Conservation (phyloP, 139 green algal species). For the Picochlorum sp. region DNA sequence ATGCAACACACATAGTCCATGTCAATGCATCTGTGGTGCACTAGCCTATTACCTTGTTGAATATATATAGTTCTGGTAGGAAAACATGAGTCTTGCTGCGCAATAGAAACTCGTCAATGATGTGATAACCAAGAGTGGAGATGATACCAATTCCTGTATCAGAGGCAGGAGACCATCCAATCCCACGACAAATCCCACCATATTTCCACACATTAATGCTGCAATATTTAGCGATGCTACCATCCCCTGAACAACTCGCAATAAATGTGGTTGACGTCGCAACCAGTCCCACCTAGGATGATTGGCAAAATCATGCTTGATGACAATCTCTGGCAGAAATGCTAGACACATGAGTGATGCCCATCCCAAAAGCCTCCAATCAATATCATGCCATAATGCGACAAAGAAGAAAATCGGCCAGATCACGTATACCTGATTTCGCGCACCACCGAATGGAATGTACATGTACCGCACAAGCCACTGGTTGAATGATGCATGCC, state of each 20-base stretch:
- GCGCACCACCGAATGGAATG: conserved; percentile 73
- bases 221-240: conserved; percentile 54
- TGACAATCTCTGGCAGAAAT: conserved; percentile 59
- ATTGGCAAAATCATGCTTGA: conserved; percentile 16
- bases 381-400: conserved; percentile 90
- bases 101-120: conserved; percentile 53
- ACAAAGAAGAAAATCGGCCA: conserved; percentile 96
- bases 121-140: conserved; percentile 28
- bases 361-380: conserved; percentile 71
- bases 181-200: conserved; percentile 70
- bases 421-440: conserved; percentile 51
- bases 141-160: conserved; percentile 33
- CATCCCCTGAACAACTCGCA: conserved; percentile 31
- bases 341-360: conserved; percentile 69
- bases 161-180: conserved; percentile 10
- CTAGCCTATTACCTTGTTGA: not conserved
- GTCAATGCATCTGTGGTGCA: not conserved
- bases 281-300: not conserved
- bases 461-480: conserved; percentile 93
- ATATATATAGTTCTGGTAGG: not conserved
- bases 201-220: conserved; percentile 70
- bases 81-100: conserved; percentile 71
- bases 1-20: too few relatives aligned
- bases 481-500: conserved; percentile 89
- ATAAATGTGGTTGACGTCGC: conserved; percentile 11